Percentiles rank a stretch among this genome's conserved stretches.
phyloP scores from a whole-genome alignment of 495 filamentous ascomycete genomes.

The Xylaria scruposa region DNA sequence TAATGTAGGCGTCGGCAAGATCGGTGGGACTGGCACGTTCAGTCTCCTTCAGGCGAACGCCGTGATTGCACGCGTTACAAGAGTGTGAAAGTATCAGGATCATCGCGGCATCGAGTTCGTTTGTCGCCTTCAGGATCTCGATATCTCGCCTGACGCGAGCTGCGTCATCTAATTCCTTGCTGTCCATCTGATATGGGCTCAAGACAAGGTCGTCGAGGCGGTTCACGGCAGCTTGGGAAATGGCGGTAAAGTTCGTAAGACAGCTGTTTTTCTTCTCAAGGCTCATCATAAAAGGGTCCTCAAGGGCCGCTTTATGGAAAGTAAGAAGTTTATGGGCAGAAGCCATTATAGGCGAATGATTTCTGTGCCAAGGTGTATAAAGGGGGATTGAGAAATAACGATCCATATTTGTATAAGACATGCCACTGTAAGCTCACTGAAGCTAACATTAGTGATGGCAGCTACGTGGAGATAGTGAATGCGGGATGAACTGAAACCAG shows the following conservation, averaged over 20 bases:
- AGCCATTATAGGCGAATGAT: background rate
- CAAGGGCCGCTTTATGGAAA: no score
- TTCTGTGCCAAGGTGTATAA: no score
- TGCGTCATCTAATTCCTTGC: background rate
- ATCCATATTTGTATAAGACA: background rate
- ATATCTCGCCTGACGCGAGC: background rate
- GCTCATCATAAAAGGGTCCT: background rate
- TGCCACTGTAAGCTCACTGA: background rate
- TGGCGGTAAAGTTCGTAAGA: no score
- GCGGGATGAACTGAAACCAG: background rate
- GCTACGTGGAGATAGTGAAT: background rate
- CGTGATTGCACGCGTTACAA: background rate
- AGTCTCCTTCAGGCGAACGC: background rate
- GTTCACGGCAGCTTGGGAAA: background rate
- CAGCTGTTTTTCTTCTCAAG: background rate
- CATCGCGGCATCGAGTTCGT: background rate
- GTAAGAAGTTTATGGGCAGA: background rate
- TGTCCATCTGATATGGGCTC: background rate
- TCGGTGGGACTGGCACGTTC: background rate
- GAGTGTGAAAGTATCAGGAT: background rate
- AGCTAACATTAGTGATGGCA: background rate
- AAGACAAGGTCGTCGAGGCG: background rate
- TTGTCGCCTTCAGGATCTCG: background rate
- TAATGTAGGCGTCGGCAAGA: background rate
- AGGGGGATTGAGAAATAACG: background rate